These are phyloP conservation scores for Aspergillus eucalypticola DNA, from an alignment of 2,329 filamentous ascomycete genomes.

Conservation along the genomic window DNA sequence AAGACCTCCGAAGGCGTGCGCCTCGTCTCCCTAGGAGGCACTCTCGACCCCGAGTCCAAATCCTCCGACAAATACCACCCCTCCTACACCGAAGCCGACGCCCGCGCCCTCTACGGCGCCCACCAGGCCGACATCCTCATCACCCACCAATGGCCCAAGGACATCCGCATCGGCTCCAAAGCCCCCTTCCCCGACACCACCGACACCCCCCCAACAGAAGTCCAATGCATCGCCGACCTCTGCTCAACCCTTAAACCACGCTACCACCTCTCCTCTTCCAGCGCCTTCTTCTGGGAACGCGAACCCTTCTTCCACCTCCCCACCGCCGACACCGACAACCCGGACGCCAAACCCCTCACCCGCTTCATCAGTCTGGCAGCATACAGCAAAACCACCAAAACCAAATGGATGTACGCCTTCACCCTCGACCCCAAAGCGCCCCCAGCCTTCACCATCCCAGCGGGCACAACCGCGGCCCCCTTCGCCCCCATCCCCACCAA, in stretches of 20 bases:
- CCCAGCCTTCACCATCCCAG: slow-evolving; percentile 61
- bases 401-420: slow-evolving; percentile 65
- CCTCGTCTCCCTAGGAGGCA: slow-evolving; percentile 82
- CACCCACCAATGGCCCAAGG: slow-evolving; percentile 81
- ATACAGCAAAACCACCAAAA: slow-evolving; percentile 72
- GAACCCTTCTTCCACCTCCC: slow-evolving; percentile 82
- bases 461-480: slow-evolving; percentile 74
- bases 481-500: slow-evolving; percentile 57
- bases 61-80: slow-evolving; percentile 70
- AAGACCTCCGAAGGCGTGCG: slow-evolving; percentile 88
- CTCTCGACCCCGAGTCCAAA: slow-evolving; percentile 48
- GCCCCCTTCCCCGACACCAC: slow-evolving; percentile 58
- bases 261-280: slow-evolving; percentile 80
- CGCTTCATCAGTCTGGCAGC: slow-evolving; percentile 88
- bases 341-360: slow-evolving; percentile 65
- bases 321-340: slow-evolving; percentile 52
- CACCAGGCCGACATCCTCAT: slow-evolving; percentile 82
- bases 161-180: slow-evolving; percentile 69
- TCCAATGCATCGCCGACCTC: slow-evolving; percentile 74
- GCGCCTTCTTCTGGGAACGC: slow-evolving; percentile 77
- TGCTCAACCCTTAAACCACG: slow-evolving; percentile 79
- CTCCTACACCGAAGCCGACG: slow-evolving; percentile 74
- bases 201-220: slow-evolving; percentile 52
- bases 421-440: slow-evolving; percentile 66
- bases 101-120: slow-evolving; percentile 71